A percentile compares a stretch with the other conserved stretches of the same genome.
Evolutionary conservation across 1,284 basidiomycete genomes (phyloP).

Genomic region (Ceratobasidium sp.): DNA sequence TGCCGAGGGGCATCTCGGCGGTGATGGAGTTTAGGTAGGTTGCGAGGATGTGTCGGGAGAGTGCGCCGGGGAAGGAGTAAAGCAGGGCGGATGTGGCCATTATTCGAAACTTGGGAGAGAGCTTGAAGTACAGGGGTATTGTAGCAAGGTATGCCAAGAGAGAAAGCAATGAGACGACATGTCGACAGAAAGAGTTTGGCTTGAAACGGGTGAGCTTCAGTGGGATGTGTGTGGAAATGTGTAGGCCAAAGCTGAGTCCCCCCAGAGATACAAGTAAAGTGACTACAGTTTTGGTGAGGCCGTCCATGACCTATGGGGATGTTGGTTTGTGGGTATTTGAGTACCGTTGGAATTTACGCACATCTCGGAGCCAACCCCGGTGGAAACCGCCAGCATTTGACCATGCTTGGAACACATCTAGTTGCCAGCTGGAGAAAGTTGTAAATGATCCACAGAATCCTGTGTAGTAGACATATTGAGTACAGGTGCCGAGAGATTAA

Average conservation of each 20-base stretch:
- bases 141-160: slow-evolving; percentile 59
- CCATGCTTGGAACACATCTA: slow-evolving; percentile 89
- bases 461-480: slow-evolving; percentile 51
- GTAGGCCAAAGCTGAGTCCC: slow-evolving; percentile 69
- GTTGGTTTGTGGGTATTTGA: slow-evolving; percentile 6
- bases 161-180: slow-evolving; percentile 54
- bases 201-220: slow-evolving; percentile 26
- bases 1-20: slow-evolving; percentile 83
- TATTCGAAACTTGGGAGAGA: slow-evolving; percentile 76
- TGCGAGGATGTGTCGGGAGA: slow-evolving; percentile 85
- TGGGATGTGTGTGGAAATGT: slow-evolving; percentile 61
- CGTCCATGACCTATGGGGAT: slow-evolving; percentile 78
- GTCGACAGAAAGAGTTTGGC: slow-evolving; percentile 51
- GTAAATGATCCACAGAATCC: slow-evolving; percentile 97
- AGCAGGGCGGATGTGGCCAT: slow-evolving; percentile 88
- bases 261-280: slow-evolving; percentile 78
- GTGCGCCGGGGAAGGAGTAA: slow-evolving; percentile 88
- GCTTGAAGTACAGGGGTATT: slow-evolving; percentile 80
- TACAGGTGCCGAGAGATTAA: background rate
- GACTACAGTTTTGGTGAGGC: slow-evolving; percentile 81
- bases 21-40: slow-evolving; percentile 73
- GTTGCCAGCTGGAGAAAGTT: slow-evolving; percentile 96
- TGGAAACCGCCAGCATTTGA: slow-evolving; percentile 70
- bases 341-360: slow-evolving; percentile 57
- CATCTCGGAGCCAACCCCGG: slow-evolving; percentile 80